These are phyloP conservation scores for Cardamine chenopodiifolia DNA, from an alignment of 345 rosid genomes.

Conservation along the genomic window DNA sequence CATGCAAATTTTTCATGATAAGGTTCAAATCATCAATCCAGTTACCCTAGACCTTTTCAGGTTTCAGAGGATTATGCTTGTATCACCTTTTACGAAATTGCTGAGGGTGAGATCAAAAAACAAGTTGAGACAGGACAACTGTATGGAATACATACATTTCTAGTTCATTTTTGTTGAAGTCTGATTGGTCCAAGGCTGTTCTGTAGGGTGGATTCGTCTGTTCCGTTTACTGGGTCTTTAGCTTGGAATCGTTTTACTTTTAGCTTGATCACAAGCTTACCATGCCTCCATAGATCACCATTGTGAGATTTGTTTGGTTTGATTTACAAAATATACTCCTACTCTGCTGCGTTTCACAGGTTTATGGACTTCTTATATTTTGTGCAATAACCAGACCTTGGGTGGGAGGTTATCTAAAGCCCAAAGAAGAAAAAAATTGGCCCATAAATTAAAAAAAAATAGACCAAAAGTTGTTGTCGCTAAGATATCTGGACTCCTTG, in stretches of 20 bases:
- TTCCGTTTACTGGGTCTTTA: neutral
- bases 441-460: too few species aligned
- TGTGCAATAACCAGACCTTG: neutral
- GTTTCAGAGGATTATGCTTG: neutral
- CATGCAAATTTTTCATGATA: too few species aligned
- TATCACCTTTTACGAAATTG: conserved; percentile 11
- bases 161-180: neutral
- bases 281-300: too few species aligned
- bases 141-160: too few species aligned
- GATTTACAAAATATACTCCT: too few species aligned
- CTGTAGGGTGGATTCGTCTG: neutral
- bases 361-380: neutral
- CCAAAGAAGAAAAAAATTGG: neutral
- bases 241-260: neutral
- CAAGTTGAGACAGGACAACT: conserved; percentile 15
- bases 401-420: neutral
- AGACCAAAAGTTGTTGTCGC: too few species aligned
- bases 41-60: too few species aligned
- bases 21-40: too few species aligned
- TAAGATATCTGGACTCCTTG: too few species aligned
- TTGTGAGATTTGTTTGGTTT: too few species aligned
- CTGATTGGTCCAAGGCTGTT: neutral
- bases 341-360: neutral
- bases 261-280: neutral
- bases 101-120: conserved; percentile 10